phyloP scores from a whole-genome alignment of 805 yeast genomes.

The Ogataea glucozyma region DNA sequence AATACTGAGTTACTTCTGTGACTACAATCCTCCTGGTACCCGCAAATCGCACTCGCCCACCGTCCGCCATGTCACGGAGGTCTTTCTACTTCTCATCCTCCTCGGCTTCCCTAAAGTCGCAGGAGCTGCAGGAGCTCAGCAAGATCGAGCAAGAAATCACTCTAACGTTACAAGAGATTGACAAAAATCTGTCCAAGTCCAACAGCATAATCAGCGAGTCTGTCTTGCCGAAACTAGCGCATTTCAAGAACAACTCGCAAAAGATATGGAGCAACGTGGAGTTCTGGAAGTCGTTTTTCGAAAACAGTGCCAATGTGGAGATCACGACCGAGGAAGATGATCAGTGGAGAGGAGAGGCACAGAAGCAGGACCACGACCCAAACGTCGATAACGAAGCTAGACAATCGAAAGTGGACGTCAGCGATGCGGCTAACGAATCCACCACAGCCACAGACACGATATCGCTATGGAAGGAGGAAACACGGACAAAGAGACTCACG shows the following conservation, averaged over 20 bases:
- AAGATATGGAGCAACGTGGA: slow-evolving; percentile 65
- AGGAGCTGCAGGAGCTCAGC: slow-evolving; percentile 49
- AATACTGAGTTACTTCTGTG: too few relatives aligned
- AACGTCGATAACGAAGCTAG: too few relatives aligned
- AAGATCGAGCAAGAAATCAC: slow-evolving; percentile 79
- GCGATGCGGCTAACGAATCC: slow-evolving; percentile 15
- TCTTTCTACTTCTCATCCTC: slow-evolving; percentile 36
- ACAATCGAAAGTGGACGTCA: slow-evolving; percentile 14
- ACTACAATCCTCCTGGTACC: not conserved
- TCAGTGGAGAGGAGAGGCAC: slow-evolving; percentile 2
- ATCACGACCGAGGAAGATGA: slow-evolving; percentile 26
- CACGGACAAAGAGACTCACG: slow-evolving; percentile 17
- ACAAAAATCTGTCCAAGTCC: slow-evolving; percentile 66
- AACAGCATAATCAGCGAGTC: slow-evolving; percentile 67
- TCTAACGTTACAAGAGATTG: slow-evolving; percentile 73
- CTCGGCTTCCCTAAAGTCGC: slow-evolving; percentile 19
- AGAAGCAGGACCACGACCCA: slow-evolving; percentile 1
- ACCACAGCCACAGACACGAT: slow-evolving; percentile 21
- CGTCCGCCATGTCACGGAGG: slow-evolving; percentile 23
- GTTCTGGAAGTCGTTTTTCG: slow-evolving; percentile 80
- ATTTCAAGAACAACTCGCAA: slow-evolving; percentile 57
- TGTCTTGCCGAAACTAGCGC: slow-evolving; percentile 65
- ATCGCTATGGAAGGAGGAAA: slow-evolving; percentile 22
- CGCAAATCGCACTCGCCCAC: not conserved
- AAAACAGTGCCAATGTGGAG: slow-evolving; percentile 41